Conservation (phyloP, 257 asterid genomes). For the Marsdenia floribunda region DNA sequence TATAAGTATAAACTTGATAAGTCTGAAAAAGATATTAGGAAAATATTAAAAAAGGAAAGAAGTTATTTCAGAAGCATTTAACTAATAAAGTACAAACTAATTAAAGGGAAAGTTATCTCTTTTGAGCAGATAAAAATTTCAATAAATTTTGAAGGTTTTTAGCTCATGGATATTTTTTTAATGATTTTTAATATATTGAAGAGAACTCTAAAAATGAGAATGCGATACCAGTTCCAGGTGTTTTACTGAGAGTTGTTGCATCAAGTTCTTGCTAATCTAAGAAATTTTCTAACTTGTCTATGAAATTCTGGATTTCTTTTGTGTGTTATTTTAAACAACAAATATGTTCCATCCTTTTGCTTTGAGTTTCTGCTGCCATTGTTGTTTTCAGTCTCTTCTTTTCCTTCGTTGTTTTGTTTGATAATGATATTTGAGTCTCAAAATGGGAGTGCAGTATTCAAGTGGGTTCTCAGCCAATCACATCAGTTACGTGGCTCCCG, state of each 20-base stretch:
- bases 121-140: too few relatives aligned
- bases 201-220: too few relatives aligned
- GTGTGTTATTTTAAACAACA: neutral
- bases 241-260: neutral
- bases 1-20: too few relatives aligned
- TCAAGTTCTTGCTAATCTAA: neutral
- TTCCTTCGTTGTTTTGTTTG: slow-evolving; percentile 13
- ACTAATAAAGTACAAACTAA: too few relatives aligned
- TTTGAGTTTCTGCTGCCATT: slow-evolving; percentile 4
- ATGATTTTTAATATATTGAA: too few relatives aligned
- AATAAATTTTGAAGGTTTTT: too few relatives aligned
- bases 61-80: too few relatives aligned
- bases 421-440: slow-evolving; percentile 22
- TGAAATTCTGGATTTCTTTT: neutral
- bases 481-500: slow-evolving; percentile 91
- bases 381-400: slow-evolving; percentile 11
- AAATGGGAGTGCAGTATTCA: slow-evolving; percentile 70
- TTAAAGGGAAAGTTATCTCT: too few relatives aligned
- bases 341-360: neutral
- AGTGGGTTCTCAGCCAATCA: slow-evolving; percentile 98
- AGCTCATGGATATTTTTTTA: too few relatives aligned
- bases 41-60: too few relatives aligned
- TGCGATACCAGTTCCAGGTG: too few relatives aligned
- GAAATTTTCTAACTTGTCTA: neutral
- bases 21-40: too few relatives aligned